Evolutionary conservation across 2,329 filamentous ascomycete species (phyloP).

Genomic region (Byssothecium circinans): DNA sequence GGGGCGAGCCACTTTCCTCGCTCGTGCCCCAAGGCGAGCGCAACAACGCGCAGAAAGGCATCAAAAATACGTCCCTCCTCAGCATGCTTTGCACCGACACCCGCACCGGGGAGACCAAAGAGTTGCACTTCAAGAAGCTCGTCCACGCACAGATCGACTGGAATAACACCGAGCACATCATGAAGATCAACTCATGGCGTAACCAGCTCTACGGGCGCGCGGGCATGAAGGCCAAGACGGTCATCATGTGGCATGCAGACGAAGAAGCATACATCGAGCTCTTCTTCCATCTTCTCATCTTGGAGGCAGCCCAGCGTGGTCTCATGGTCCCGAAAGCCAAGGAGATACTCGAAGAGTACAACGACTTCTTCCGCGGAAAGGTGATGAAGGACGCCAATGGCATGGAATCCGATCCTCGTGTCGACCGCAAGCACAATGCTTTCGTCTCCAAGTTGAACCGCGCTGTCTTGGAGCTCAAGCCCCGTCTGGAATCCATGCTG

Average conservation of each 20-base stretch:
- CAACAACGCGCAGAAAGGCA: conserved; percentile 11
- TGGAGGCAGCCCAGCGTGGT: conserved; percentile 10
- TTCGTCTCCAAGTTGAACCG: conserved; percentile 22
- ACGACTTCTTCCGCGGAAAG: conserved; percentile 15
- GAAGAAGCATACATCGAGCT: conserved; percentile 25
- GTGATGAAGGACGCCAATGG: conserved; percentile 7
- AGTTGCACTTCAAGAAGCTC: conserved; percentile 22
- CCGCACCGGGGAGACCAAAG: conserved; percentile 7
- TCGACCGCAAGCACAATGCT: conserved; percentile 7
- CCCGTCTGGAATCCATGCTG: conserved; percentile 1
- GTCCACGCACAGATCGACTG: conserved; percentile 21
- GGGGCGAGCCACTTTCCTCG: background rate
- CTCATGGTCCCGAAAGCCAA: conserved; percentile 9
- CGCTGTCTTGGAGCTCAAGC: conserved; percentile 7
- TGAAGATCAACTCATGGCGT: conserved; percentile 27
- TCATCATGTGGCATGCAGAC: conserved; percentile 17
- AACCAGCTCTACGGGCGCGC: conserved; percentile 27
- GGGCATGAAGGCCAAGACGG: conserved; percentile 16
- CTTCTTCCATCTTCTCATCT: conserved; percentile 19
- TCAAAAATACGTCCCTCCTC: conserved; percentile 11
- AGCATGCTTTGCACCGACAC: conserved; percentile 17
- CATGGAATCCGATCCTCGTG: conserved; percentile 3
- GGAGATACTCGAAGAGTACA: conserved; percentile 16
- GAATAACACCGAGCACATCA: conserved; percentile 17
- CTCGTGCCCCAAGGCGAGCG: conserved; percentile 15